These are phyloP conservation scores for Decorospora gaudefroyi DNA, from an alignment of 2,329 filamentous ascomycete genomes.

Conservation along the genomic window DNA sequence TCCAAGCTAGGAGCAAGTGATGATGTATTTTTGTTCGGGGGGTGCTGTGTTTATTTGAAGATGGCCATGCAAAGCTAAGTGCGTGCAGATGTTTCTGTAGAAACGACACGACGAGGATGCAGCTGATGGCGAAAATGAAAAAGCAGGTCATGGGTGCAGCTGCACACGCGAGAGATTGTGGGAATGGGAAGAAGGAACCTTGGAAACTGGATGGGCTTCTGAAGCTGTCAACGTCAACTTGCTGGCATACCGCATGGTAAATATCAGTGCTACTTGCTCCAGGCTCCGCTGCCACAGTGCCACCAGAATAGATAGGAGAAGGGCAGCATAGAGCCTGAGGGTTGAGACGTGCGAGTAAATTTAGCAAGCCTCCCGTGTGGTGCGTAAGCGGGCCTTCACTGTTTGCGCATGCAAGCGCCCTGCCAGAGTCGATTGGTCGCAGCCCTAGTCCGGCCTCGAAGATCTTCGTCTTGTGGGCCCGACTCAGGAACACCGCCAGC, in stretches of 20 bases:
- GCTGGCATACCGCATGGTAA: too few species aligned
- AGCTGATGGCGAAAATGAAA: not conserved
- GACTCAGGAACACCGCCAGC: constrained; percentile 14
- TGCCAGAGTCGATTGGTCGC: constrained; percentile 21
- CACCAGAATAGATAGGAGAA: too few species aligned
- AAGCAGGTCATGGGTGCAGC: too few species aligned
- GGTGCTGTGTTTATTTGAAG: constrained; percentile 5
- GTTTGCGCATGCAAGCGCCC: constrained; percentile 31
- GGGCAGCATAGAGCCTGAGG: constrained; percentile 2
- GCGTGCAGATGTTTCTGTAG: constrained; percentile 12
- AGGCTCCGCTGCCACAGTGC: too few species aligned
- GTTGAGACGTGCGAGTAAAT: constrained; percentile 34
- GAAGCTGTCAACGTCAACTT: constrained; percentile 1
- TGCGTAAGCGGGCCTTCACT: constrained; percentile 30
- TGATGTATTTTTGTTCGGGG: constrained; percentile 2
- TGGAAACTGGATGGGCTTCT: too few species aligned
- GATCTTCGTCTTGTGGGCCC: constrained; percentile 21
- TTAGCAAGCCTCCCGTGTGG: constrained; percentile 27
- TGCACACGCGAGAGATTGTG: not conserved
- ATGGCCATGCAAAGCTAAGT: constrained; percentile 5
- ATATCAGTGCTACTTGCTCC: constrained; percentile 3
- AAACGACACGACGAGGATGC: constrained; percentile 7
- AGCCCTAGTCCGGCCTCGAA: constrained; percentile 22
- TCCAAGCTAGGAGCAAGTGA: constrained; percentile 8
- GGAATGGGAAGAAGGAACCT: too few species aligned